Conservation (phyloP, 768 basidiomycete genomes). For the Amanita exitialis region DNA sequence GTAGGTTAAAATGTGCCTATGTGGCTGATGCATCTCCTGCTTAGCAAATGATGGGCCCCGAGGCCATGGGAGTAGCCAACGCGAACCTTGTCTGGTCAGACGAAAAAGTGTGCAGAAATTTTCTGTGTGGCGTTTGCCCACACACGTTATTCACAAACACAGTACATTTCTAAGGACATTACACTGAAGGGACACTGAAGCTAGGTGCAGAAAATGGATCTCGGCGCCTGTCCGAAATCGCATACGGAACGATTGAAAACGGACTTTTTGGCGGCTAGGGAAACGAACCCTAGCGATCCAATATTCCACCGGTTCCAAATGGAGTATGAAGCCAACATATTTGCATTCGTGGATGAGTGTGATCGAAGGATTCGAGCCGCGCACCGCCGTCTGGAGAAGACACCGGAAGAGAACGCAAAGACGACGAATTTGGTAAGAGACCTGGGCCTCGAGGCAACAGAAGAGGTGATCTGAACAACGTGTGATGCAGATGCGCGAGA, state of each 20-base stretch:
- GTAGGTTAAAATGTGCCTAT: not conserved
- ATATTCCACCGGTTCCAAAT: constrained; percentile 81
- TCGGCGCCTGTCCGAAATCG: constrained; percentile 94
- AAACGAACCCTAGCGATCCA: constrained; percentile 69
- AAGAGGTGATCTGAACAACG: constrained; percentile 2
- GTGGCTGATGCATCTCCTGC: constrained; percentile 16
- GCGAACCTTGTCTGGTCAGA: constrained; percentile 90
- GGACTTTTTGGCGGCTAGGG: constrained; percentile 75
- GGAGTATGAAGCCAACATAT: constrained; percentile 94
- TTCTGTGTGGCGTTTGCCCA: constrained; percentile 96
- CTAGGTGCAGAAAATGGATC: constrained; percentile 90
- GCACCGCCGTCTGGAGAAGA: constrained; percentile 95
- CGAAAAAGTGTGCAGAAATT: constrained; percentile 98
- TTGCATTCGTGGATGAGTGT: constrained; percentile 95
- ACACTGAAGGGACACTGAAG: constrained; percentile 1
- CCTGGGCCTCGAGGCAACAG: not conserved
- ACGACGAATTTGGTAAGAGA: constrained; percentile 82
- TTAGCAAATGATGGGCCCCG: constrained; percentile 99
- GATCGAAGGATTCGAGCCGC: constrained; percentile 92
- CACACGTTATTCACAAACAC: constrained; percentile 98
- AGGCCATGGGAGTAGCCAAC: constrained; percentile 95
- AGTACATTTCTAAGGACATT: constrained; percentile 35
- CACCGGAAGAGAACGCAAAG: constrained; percentile 98
- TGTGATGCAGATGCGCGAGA: constrained; percentile 81
- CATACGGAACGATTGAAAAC: constrained; percentile 92